Percentiles rank a stretch among this genome's conserved stretches.
Evolutionary conservation across 2,329 filamentous ascomycete species (phyloP).

Genomic region (Fusarium sp.): DNA sequence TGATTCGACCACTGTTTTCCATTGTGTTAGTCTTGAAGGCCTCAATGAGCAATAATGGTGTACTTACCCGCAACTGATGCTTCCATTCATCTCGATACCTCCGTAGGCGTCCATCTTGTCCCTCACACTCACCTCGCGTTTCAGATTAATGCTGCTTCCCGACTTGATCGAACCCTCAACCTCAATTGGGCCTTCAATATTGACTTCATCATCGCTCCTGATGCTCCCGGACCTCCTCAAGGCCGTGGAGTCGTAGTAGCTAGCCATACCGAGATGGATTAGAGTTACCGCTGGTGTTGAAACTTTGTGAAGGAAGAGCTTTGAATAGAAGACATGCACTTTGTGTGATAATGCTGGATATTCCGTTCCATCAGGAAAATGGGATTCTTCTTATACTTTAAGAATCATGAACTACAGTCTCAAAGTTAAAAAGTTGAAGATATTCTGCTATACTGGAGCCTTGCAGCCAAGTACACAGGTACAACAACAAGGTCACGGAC

Average conservation of each 20-base stretch:
- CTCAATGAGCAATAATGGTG: not conserved
- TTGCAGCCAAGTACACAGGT: not conserved
- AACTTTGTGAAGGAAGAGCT: not conserved
- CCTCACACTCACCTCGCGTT: constrained; percentile 57
- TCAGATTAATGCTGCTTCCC: constrained; percentile 57
- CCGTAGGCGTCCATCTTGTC: constrained; percentile 62
- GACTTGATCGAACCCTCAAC: constrained; percentile 60
- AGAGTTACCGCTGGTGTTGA: not conserved
- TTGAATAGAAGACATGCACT: not conserved
- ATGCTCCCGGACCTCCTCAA: constrained; percentile 53
- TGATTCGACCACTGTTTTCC: constrained; percentile 54
- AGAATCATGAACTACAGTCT: not conserved
- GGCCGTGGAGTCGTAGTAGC: constrained; percentile 40
- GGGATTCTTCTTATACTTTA: not conserved
- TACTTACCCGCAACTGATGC: constrained; percentile 56
- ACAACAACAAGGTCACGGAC: not conserved
- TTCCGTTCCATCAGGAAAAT: not conserved
- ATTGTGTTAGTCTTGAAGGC: not conserved
- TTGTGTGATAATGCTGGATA: not conserved
- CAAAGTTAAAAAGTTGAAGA: not conserved
- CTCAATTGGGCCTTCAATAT: constrained; percentile 59
- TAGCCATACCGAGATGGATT: constrained; percentile 37
- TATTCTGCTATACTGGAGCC: not conserved
- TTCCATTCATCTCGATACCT: constrained; percentile 55
- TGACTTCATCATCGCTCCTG: constrained; percentile 55